Base-by-base conservation (phyloP, 148 eudicot genomes). In the Cornus controversa region DNA sequence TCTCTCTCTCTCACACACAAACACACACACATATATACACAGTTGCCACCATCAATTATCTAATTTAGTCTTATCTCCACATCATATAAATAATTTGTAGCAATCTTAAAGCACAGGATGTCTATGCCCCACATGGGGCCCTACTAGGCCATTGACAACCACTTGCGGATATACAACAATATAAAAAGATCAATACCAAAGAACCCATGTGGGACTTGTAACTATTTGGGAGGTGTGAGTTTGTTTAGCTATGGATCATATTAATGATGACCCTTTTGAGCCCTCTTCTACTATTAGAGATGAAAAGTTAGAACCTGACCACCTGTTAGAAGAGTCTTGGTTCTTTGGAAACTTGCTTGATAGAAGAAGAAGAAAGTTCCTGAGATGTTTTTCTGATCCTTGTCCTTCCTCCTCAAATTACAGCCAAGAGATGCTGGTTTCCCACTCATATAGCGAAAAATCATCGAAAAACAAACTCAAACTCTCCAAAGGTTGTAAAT, bases 241-340 rank as follows among this genome's bases (percentile, higher is more conserved):
- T 0, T 20, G 75, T 27, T 18, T 10, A 27, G 69, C 31, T 42
- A 80, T 80, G 82, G 66, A 70, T 24, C 70, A 62, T 18, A 69
- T 29, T 31, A 31, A 31, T 27, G 66, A 70, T 74, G 66, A 68
- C 65, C 80, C 47, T 15, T 27, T 25, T 31, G 63, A 72, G 37
- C 65, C 71, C 53, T 78, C 74, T 53, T 73, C 77, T 9, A 34
- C 22, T 65, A 29, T 9, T 9, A 66, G 1, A 50, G 18, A 40
- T 47, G 73, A 34, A 13, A 82, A 81, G 23, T 65, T 28, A n/a
- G 81, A 78, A 72, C 75, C 88, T 22, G 82, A 74, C 66, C 34
- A 81, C 58, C 85, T 90, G 25, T 78, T 90, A 29, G 93, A 90
- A 80, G 89, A 90, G 2, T 65, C 69, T 66, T 90, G 93, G 93